These are phyloP conservation scores for Chalara sp. DNA, from an alignment of 2,329 filamentous ascomycete species.

Conservation along the genomic window DNA sequence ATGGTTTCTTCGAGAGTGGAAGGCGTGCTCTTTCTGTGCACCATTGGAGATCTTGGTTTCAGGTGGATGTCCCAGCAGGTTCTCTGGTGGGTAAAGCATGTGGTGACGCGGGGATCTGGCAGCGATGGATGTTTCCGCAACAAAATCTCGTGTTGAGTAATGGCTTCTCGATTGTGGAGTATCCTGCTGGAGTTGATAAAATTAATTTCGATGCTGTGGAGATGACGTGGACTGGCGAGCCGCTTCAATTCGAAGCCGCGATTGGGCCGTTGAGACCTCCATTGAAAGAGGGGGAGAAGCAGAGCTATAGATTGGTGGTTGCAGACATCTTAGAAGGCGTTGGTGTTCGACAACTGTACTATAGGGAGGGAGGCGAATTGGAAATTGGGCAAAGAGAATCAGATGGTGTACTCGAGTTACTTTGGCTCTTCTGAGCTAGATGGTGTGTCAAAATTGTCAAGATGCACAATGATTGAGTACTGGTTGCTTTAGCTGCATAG, in stretches of 20 bases:
- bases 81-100: constrained; percentile 13
- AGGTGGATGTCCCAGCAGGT: constrained; percentile 13
- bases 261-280: constrained; percentile 43
- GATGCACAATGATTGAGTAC: too few species aligned
- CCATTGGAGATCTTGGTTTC: constrained; percentile 21
- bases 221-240: constrained; percentile 32
- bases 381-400: neutral
- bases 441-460: too few species aligned
- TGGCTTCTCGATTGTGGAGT: constrained; percentile 29
- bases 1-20: constrained; percentile 20
- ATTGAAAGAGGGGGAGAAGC: constrained; percentile 43
- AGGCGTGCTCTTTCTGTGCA: constrained; percentile 18
- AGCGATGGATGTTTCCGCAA: constrained; percentile 35
- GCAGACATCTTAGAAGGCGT: constrained; percentile 9
- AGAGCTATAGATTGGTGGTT: constrained; percentile 24
- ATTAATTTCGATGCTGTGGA: constrained; percentile 28
- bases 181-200: constrained; percentile 9
- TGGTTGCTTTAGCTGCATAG: too few species aligned
- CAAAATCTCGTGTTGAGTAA: constrained; percentile 34
- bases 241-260: constrained; percentile 37
- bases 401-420: constrained; percentile 17
- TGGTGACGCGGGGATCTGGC: constrained; percentile 30
- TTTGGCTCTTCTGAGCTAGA: constrained; percentile 13
- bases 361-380: constrained; percentile 6
- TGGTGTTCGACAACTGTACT: constrained; percentile 18